Evolutionary conservation across 306 rosid genomes (phyloP).

Genomic region (Prinsepia uniflora): DNA sequence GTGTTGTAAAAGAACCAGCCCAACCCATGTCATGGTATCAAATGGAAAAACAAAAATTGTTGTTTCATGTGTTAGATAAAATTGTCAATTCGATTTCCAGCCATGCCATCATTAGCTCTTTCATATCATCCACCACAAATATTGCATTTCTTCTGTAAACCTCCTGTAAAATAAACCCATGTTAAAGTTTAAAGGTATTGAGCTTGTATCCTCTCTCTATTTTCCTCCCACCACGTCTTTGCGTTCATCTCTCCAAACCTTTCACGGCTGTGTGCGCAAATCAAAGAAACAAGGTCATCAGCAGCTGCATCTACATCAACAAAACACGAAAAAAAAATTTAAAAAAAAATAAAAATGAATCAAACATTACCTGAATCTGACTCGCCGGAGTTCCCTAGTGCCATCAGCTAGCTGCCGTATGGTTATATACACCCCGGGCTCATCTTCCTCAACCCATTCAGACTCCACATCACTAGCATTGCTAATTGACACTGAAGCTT

Average conservation of each 20-base stretch:
- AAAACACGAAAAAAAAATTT: background rate
- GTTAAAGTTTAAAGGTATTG: constrained; percentile 61
- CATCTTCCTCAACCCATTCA: constrained; percentile 88
- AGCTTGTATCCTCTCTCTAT: constrained; percentile 77
- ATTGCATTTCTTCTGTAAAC: background rate
- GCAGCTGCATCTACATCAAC: constrained; percentile 8
- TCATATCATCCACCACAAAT: constrained; percentile 24
- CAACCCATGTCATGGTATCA: constrained; percentile 9
- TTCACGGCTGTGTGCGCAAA: constrained; percentile 70
- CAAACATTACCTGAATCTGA: constrained; percentile 72
- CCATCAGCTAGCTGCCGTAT: constrained; percentile 77
- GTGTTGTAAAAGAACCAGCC: constrained; percentile 25
- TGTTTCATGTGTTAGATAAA: too few species aligned
- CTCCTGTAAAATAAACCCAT: background rate
- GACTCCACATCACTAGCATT: constrained; percentile 70
- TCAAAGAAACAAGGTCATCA: background rate
- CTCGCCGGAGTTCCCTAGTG: constrained; percentile 77
- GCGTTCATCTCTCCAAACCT: constrained; percentile 74
- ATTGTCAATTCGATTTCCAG: constrained; percentile 13
- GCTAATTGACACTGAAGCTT: constrained; percentile 62
- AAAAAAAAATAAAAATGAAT: too few species aligned
- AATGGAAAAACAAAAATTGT: background rate
- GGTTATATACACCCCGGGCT: constrained; percentile 82
- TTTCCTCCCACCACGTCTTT: constrained; percentile 85
- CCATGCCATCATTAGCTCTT: constrained; percentile 22